Evolutionary conservation across 257 asterid genomes (phyloP).

Genomic region (Ligustrum vulgare): DNA sequence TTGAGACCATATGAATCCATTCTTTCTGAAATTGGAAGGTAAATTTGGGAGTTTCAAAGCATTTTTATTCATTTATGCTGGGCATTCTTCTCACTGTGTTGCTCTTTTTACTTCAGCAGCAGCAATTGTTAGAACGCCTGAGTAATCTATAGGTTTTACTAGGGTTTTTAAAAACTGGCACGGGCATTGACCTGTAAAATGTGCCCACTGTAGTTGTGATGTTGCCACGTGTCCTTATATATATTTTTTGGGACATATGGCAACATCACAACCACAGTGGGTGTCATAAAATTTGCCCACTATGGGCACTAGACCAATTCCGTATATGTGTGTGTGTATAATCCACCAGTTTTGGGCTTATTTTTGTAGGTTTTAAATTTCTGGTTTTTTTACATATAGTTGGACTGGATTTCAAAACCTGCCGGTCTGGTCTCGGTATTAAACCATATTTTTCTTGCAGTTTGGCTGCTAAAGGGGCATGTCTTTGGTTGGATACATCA

Average conservation of each 20-base stretch:
- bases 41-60: slow-evolving; percentile 18
- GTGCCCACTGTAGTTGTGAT: no score
- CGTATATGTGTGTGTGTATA: no score
- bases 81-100: slow-evolving; percentile 15
- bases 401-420: not conserved
- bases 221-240: no score
- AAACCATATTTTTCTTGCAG: slow-evolving; percentile 42
- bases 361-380: not conserved
- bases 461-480: slow-evolving; percentile 74
- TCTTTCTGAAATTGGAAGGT: slow-evolving; percentile 87
- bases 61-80: slow-evolving; percentile 7
- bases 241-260: no score
- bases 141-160: slow-evolving; percentile 12
- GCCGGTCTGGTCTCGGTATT: slow-evolving; percentile 6
- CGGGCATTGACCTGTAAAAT: not conserved
- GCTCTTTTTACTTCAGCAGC: slow-evolving; percentile 18
- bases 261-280: no score
- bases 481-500: slow-evolving; percentile 88
- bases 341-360: not conserved
- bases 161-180: not conserved
- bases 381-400: not conserved
- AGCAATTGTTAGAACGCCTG: slow-evolving; percentile 12
- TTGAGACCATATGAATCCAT: slow-evolving; percentile 79
- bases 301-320: no score
- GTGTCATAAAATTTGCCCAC: no score